Conservation (phyloP, 192 early-diverging fungal genomes). For the Backusella liffmaniae region DNA sequence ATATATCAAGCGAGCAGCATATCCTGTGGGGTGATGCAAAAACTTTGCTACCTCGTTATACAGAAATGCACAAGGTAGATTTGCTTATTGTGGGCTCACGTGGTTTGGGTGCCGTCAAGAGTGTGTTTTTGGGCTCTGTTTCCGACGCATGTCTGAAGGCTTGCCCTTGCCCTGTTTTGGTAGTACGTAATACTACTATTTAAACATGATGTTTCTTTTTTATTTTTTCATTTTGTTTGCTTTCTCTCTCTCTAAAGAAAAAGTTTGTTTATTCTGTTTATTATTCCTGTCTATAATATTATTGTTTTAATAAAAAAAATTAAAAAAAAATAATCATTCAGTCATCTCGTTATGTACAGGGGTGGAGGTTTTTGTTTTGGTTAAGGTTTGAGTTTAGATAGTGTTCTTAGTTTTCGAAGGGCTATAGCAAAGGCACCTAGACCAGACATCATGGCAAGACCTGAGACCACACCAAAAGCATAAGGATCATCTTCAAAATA, state of each 20-base stretch:
- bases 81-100: constrained; percentile 39
- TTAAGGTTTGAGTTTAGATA: constrained; percentile 23
- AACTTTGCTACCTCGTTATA: constrained; percentile 27
- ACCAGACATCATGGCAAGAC: constrained; percentile 38
- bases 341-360: background rate
- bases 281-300: background rate
- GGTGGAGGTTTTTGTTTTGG: background rate
- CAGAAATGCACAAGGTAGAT: constrained; percentile 27
- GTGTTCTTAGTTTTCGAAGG: constrained; percentile 13
- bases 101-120: constrained; percentile 33
- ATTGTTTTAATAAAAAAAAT: background rate
- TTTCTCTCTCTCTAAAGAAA: background rate
- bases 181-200: constrained; percentile 33
- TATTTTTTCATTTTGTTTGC: background rate
- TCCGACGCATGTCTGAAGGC: constrained; percentile 31
- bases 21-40: constrained; percentile 38
- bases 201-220: constrained; percentile 6
- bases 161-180: constrained; percentile 37
- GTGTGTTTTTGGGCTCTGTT: constrained; percentile 36
- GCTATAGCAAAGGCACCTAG: constrained; percentile 20
- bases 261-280: background rate
- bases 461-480: constrained; percentile 66
- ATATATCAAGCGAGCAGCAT: constrained; percentile 33
- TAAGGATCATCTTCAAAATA: constrained; percentile 67
- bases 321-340: background rate